Conservation (phyloP, 164 flowering plant species). For the Berberis thunbergii region DNA sequence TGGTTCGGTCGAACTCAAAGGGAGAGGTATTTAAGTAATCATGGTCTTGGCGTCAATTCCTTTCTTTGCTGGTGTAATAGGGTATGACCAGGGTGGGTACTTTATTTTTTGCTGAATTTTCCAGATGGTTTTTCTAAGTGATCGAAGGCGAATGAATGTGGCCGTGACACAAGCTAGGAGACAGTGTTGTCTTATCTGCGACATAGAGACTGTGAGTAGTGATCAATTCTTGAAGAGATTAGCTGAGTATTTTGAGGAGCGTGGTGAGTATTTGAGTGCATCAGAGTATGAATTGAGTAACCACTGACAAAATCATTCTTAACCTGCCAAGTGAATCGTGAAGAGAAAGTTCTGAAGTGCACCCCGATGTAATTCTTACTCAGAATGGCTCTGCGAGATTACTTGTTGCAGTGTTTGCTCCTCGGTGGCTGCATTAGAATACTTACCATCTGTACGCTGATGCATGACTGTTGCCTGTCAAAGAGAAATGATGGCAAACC, state of each 20-base stretch:
- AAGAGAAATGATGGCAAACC: neutral
- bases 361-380: neutral
- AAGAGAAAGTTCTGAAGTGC: slow-evolving; percentile 2
- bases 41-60: neutral
- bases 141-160: slow-evolving; percentile 92
- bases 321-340: neutral
- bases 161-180: slow-evolving; percentile 97
- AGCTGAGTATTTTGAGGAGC: slow-evolving; percentile 89
- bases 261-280: slow-evolving; percentile 91
- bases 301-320: neutral
- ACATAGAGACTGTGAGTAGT: slow-evolving; percentile 83
- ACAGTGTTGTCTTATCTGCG: slow-evolving; percentile 91
- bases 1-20: slow-evolving; percentile 92
- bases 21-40: slow-evolving; percentile 53
- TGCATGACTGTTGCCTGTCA: neutral
- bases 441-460: neutral
- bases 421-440: neutral
- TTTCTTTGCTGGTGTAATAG: neutral
- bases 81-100: neutral
- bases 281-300: slow-evolving; percentile 61
- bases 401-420: neutral
- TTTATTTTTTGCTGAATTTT: slow-evolving; percentile 2
- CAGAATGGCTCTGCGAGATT: neutral
- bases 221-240: slow-evolving; percentile 81
- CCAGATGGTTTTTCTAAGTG: slow-evolving; percentile 93